phyloP scores from a whole-genome alignment of 1,284 basidiomycete species.

The Ceratobasidium sp. region DNA sequence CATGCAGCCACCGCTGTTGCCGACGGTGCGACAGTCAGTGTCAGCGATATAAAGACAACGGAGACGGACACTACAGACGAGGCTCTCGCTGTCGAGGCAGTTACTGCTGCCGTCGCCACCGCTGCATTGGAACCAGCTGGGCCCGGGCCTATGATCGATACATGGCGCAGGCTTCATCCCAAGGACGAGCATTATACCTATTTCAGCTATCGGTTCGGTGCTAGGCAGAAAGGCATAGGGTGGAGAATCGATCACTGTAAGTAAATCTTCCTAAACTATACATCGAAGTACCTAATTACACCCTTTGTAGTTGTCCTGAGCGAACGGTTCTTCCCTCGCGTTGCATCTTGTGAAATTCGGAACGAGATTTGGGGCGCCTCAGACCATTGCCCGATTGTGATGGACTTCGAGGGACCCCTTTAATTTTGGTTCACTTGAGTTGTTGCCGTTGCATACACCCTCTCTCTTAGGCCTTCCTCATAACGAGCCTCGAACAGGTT shows the following conservation, averaged over 20 bases:
- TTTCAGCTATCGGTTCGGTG: slow-evolving; percentile 86
- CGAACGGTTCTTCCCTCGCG: slow-evolving; percentile 69
- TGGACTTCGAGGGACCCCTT: slow-evolving; percentile 64
- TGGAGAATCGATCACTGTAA: slow-evolving; percentile 89
- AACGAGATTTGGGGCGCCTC: slow-evolving; percentile 87
- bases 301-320: slow-evolving; percentile 70
- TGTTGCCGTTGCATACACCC: background rate
- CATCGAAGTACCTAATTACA: slow-evolving; percentile 23
- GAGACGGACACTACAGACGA: background rate
- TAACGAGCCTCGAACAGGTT: background rate
- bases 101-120: slow-evolving; percentile 1
- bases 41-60: background rate
- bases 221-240: slow-evolving; percentile 81
- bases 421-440: background rate
- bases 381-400: slow-evolving; percentile 82
- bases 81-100: background rate
- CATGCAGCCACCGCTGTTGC: slow-evolving; percentile 1
- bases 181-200: slow-evolving; percentile 79
- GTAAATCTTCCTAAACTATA: slow-evolving; percentile 52
- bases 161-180: slow-evolving; percentile 84
- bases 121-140: background rate
- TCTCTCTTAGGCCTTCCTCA: background rate
- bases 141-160: slow-evolving; percentile 71
- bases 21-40: background rate
- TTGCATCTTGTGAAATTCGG: slow-evolving; percentile 82